Evolutionary conservation across 2,329 filamentous ascomycete species (phyloP), one percentile per base, ranked within the genome.

Genomic region (Neofusicoccum ribis): DNA sequence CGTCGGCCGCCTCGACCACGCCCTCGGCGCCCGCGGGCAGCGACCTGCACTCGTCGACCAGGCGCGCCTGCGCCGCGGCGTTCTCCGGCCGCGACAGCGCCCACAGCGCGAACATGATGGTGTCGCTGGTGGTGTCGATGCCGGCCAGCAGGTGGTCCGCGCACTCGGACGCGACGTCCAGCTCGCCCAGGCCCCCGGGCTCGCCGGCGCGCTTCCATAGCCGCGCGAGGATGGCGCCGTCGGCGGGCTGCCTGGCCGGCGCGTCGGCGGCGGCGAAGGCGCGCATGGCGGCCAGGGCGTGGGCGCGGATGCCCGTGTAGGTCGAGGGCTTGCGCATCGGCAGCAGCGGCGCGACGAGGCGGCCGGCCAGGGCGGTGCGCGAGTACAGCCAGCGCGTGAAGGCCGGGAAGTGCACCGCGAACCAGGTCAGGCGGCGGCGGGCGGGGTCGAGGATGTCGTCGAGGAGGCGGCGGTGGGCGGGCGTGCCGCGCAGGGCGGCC

Each of bases 251-350:
- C 27, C 27, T 31, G 5, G 23, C 23, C 3, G 27, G 23, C 80
- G 67, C 85, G 83, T 67, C 86, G 88, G 1, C 74, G 76, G 68
- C 85, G 72, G 11, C 82, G 86, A 90, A 90, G 94, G 2, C 79
- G 80, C 69, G 91, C 88, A 27, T 36, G 84, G 76, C 1, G 91
- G 78, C 63, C 92, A 88, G 68, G 91, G 86, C 15, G 88, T 87
- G 44, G 83, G 79, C 59, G 85, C 83, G 8, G 78, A 71, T 51
- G 27, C 49, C 49, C 2, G 49, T 51, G 49, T 51, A 51, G 9
- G 49, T 51, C 4, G 49, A 23, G 27, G 49, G 78, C 63, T 81
- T 83, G 54, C 77, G 69, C 81, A 84, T 83, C 0, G 84, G 84
- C 5, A 85, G 72, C 8, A 85, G 50, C 0, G 76, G 77, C 5